These are phyloP conservation scores for Barbatosphaeria neglecta DNA, from an alignment of 495 filamentous ascomycete species.

Conservation along the genomic window DNA sequence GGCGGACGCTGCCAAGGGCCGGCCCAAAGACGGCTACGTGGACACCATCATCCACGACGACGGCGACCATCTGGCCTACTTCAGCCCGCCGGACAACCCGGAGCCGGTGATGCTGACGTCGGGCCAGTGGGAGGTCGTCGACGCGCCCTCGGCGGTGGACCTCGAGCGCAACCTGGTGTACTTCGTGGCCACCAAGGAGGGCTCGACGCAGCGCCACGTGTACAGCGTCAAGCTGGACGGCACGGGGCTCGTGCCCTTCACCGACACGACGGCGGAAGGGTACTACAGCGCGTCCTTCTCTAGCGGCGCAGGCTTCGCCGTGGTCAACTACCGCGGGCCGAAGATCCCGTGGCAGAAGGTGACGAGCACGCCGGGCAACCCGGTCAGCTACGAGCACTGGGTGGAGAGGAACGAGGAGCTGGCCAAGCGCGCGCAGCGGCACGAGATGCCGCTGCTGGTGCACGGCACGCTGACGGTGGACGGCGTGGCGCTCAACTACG, in stretches of 20 bases:
- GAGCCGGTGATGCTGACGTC: conserved; percentile 75
- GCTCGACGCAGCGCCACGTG: conserved; percentile 77
- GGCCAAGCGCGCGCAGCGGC: conserved; percentile 52
- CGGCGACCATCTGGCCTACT: conserved; percentile 87
- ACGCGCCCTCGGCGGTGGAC: conserved; percentile 81
- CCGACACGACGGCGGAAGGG: conserved; percentile 65
- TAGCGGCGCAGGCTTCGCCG: conserved; percentile 61
- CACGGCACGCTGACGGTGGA: conserved; percentile 74
- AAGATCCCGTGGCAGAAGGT: conserved; percentile 87
- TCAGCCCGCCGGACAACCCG: conserved; percentile 76
- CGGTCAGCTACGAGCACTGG: conserved; percentile 47
- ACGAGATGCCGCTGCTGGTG: conserved; percentile 73
- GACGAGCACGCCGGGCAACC: conserved; percentile 65
- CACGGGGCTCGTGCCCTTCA: conserved; percentile 57
- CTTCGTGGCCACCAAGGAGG: conserved; percentile 77
- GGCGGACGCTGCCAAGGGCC: conserved; percentile 64
- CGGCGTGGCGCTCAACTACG: conserved; percentile 62
- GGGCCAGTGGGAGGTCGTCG: conserved; percentile 86
- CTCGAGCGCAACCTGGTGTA: conserved; percentile 76
- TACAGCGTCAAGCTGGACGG: conserved; percentile 79
- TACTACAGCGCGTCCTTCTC: conserved; percentile 85
- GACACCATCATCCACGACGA: conserved; percentile 82
- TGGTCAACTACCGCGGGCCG: conserved; percentile 75
- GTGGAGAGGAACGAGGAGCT: conserved; percentile 71
- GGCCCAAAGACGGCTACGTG: conserved; percentile 77